These are phyloP conservation scores for Aspergillus egyptiacus DNA, from an alignment of 495 filamentous ascomycete genomes.

Conservation along the genomic window DNA sequence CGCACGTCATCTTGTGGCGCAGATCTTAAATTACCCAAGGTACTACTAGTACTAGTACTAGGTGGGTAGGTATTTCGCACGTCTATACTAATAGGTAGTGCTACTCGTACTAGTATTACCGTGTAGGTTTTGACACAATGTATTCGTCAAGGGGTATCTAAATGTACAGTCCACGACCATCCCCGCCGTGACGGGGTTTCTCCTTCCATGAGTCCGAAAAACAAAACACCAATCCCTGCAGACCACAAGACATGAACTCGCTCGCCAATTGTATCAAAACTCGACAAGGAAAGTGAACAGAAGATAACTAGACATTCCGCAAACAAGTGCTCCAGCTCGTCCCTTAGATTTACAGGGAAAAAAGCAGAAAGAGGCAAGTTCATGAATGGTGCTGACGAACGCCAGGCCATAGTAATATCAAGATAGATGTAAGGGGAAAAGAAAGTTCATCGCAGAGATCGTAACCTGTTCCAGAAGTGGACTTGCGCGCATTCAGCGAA, in stretches of 20 bases:
- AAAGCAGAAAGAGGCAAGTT: background rate
- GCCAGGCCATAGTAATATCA: background rate
- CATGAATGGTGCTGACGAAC: too few relatives aligned
- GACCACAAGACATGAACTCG: conserved; percentile 8
- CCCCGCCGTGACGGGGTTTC: conserved; percentile 4
- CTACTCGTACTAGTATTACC: too few relatives aligned
- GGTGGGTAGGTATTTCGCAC: too few relatives aligned
- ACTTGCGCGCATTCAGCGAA: too few relatives aligned
- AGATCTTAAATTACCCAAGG: background rate
- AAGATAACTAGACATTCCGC: conserved; percentile 4
- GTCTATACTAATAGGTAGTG: too few relatives aligned
- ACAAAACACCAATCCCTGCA: conserved; percentile 10
- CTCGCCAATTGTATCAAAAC: conserved; percentile 3
- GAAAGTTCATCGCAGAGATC: conserved; percentile 6
- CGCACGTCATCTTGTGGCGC: conserved; percentile 5
- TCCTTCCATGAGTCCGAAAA: conserved; percentile 5
- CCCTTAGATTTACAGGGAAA: conserved; percentile 5
- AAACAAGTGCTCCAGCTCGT: background rate
- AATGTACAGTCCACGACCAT: conserved; percentile 20
- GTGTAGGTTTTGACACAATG: too few relatives aligned
- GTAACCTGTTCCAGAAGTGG: background rate
- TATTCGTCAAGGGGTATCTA: conserved; percentile 25
- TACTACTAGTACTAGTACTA: too few relatives aligned
- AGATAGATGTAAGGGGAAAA: background rate
- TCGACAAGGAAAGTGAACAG: conserved; percentile 5